These are phyloP conservation scores for Pyrenula massariospora DNA, from an alignment of 495 filamentous ascomycete species.

Conservation along the genomic window DNA sequence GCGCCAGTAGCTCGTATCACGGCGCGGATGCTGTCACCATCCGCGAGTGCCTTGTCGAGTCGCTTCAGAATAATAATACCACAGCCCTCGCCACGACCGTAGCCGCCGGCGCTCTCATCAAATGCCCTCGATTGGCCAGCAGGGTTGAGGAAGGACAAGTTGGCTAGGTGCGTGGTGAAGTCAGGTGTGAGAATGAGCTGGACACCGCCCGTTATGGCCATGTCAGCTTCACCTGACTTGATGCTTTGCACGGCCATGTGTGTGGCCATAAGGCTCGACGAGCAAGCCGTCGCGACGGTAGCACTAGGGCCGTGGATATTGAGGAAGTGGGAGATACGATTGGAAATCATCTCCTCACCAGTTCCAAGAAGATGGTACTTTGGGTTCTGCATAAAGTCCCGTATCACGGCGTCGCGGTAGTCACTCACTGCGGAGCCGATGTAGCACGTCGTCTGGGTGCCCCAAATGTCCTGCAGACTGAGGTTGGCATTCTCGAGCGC, in stretches of 20 bases:
- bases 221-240: conserved; percentile 23
- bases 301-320: background rate
- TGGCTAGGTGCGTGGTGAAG: background rate
- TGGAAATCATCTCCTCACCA: conserved; percentile 26
- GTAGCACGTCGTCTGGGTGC: conserved; percentile 33
- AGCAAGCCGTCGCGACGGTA: conserved; percentile 32
- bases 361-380: conserved; percentile 27
- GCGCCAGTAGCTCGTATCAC: conserved; percentile 21
- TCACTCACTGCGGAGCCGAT: conserved; percentile 26
- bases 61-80: conserved; percentile 28
- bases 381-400: conserved; percentile 17
- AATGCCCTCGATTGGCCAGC: conserved; percentile 39
- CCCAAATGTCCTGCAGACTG: conserved; percentile 24
- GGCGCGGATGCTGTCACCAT: conserved; percentile 32
- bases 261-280: conserved; percentile 25
- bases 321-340: conserved; percentile 2
- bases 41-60: conserved; percentile 20
- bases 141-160: conserved; percentile 15
- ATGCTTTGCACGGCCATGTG: conserved; percentile 31
- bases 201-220: background rate
- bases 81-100: conserved; percentile 32
- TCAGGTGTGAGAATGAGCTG: conserved; percentile 8
- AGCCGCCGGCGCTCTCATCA: conserved; percentile 36
- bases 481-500: conserved; percentile 18
- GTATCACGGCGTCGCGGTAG: background rate